Evolutionary conservation across 2,329 filamentous ascomycete species (phyloP).

Genomic region (Ophiostoma fasciatum): DNA sequence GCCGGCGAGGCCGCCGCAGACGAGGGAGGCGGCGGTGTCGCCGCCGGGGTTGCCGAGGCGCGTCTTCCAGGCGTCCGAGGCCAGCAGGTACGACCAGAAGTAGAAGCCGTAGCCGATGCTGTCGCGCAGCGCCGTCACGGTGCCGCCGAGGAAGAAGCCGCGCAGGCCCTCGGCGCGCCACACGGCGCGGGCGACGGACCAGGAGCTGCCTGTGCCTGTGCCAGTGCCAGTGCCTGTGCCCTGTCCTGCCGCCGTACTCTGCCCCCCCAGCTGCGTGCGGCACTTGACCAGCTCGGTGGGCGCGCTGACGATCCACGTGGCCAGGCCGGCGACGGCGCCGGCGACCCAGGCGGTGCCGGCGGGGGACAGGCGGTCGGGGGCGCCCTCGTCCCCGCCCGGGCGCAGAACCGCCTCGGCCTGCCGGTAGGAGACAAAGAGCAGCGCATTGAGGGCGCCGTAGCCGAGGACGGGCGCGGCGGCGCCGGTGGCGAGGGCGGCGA

Average conservation of each 20-base stretch:
- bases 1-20: slow-evolving; percentile 79
- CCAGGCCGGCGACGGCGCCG: slow-evolving; percentile 67
- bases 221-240: too few relatives aligned
- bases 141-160: slow-evolving; percentile 70
- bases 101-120: slow-evolving; percentile 95
- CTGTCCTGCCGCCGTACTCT: too few relatives aligned
- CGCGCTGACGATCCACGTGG: slow-evolving; percentile 72
- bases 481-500: slow-evolving; percentile 36
- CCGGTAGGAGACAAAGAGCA: slow-evolving; percentile 86
- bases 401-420: slow-evolving; percentile 55
- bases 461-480: slow-evolving; percentile 74
- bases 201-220: slow-evolving; percentile 34
- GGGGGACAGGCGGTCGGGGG: slow-evolving; percentile 16
- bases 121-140: slow-evolving; percentile 69
- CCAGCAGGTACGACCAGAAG: slow-evolving; percentile 83
- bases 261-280: slow-evolving; percentile 52
- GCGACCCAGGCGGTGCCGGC: slow-evolving; percentile 59
- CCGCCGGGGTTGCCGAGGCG: background rate
- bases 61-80: slow-evolving; percentile 32
- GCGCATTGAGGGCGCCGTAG: slow-evolving; percentile 80
- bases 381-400: slow-evolving; percentile 12
- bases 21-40: slow-evolving; percentile 39
- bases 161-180: slow-evolving; percentile 39
- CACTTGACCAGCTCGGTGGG: slow-evolving; percentile 90
- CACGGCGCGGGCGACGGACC: slow-evolving; percentile 47